Evolutionary conservation across 805 yeast species (phyloP).

Genomic region (Nakazawaea siamensis): DNA sequence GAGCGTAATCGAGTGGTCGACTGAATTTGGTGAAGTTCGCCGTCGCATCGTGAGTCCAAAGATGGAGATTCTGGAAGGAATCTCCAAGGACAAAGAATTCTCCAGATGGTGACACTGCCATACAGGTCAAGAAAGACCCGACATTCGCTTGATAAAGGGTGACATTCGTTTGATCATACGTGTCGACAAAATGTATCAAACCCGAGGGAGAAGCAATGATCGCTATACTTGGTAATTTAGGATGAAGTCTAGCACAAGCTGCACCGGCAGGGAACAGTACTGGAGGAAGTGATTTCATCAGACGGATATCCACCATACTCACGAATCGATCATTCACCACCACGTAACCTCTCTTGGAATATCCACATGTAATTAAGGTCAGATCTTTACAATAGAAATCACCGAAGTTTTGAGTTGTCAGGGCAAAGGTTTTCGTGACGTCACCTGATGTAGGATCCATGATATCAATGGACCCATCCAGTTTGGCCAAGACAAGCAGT

Average conservation of each 20-base stretch:
- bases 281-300: conserved; percentile 66
- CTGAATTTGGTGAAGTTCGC: conserved; percentile 30
- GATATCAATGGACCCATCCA: conserved; percentile 55
- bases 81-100: conserved; percentile 70
- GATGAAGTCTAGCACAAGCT: conserved; percentile 74
- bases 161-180: conserved; percentile 66
- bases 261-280: conserved; percentile 90
- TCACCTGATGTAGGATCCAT: conserved; percentile 45
- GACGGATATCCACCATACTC: conserved; percentile 70
- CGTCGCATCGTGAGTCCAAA: conserved; percentile 53
- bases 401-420: conserved; percentile 55
- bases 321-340: conserved; percentile 71
- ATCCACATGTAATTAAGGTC: conserved; percentile 75
- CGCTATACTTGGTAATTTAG: conserved; percentile 72
- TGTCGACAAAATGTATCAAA: conserved; percentile 78
- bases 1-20: conserved; percentile 50
- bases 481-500: conserved; percentile 48
- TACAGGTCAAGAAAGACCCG: conserved; percentile 32
- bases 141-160: conserved; percentile 61
- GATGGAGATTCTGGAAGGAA: conserved; percentile 47
- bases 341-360: conserved; percentile 53
- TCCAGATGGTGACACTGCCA: conserved; percentile 63
- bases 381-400: conserved; percentile 60
- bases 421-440: conserved; percentile 43
- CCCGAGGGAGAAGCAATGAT: conserved; percentile 71